Percentiles rank a stretch among this genome's conserved stretches.
phyloP scores from a whole-genome alignment of 2,329 filamentous ascomycete species.

The Cladosporium sp. region DNA sequence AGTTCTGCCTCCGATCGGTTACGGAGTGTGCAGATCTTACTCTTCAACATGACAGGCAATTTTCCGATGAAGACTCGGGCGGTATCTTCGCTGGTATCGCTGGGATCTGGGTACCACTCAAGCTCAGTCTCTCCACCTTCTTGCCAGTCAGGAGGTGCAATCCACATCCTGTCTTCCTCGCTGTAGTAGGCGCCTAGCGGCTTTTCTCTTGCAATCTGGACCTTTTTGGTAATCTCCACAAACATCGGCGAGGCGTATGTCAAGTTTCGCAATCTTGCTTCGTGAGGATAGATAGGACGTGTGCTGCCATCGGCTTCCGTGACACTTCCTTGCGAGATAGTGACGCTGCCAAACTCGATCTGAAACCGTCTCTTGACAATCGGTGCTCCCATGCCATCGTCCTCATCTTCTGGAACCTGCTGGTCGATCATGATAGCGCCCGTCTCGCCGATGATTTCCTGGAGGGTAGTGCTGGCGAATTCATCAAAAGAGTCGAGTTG shows the following conservation, averaged over 20 bases:
- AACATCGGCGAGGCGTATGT: conserved; percentile 93
- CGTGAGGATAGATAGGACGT: conserved; percentile 82
- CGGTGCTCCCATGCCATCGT: conserved; percentile 59
- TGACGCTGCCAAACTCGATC: conserved; percentile 87
- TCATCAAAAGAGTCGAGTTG: conserved; percentile 98
- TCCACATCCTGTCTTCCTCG: conserved; percentile 55
- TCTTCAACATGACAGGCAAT: conserved; percentile 96
- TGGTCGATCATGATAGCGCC: conserved; percentile 90
- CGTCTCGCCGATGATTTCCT: conserved; percentile 90
- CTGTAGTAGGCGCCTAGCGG: conserved; percentile 59
- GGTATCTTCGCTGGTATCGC: conserved; percentile 45
- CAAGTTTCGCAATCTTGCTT: conserved; percentile 89
- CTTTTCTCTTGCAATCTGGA: conserved; percentile 76
- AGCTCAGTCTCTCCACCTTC: conserved; percentile 45
- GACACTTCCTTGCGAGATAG: conserved; percentile 83
- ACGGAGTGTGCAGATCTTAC: conserved; percentile 86
- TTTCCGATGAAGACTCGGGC: conserved; percentile 89
- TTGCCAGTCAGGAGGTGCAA: conserved; percentile 32
- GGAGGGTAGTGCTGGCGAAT: conserved; percentile 89
- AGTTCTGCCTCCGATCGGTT: conserved; percentile 79
- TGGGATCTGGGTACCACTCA: conserved; percentile 39
- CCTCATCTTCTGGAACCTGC: conserved; percentile 70
- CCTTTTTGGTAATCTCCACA: conserved; percentile 79
- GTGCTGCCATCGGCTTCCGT: conserved; percentile 90
- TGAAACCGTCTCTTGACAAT: conserved; percentile 89